Base-by-base conservation (phyloP, 2,329 filamentous ascomycete genomes). In the Stagonosporopsis rhizophila region DNA sequence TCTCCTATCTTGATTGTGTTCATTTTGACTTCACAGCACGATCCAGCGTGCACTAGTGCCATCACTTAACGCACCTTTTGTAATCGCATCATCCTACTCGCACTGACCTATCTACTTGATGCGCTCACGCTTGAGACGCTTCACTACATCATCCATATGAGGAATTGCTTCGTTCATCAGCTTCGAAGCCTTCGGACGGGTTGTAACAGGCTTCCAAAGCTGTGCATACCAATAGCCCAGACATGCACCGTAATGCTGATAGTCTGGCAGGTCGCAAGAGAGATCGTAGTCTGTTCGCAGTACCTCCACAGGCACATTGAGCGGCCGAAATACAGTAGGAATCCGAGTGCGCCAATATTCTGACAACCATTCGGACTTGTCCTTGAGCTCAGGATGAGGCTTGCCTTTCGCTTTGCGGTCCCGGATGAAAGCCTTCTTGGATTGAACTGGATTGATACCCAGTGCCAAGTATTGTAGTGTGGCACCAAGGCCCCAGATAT, bases 401-500 rank as follows among this genome's bases (percentile, higher is more conserved):
- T 22, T 32, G 25, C 41, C 40, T 42, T 50, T 1, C 11, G 35
- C 25, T 38, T 42, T 57, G 11, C 52, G 23, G 14, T 39, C 25
- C 20, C 9, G 40, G n/a, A 61, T 40, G 44, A 61, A 66, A 2
- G 46, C 44, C 8, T 45, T n/a, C 8, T 14, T 40, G 1, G 55
- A 62, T 42, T 64, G 56, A 7, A 27, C 45, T 0, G 67, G 65
- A 2, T 25, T 1, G 2, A 60, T 35, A 2, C 55, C 52, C 2
- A 69, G 34, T 5, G 63, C 62, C 34, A 71, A 60, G 1, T 12
- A 35, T 27, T 73, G 68, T 6, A 70, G 39, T 2, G 61, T 62
- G 19, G 61, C 60, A n/a, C 67, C 68, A 3, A 73, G 60, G n/a
- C 52, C 28, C 55, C 57, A 73, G 0, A 71, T 62, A 48, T 73